Base-by-base conservation (phyloP, 2,329 filamentous ascomycete genomes). In the Aureobasidium sp. region DNA sequence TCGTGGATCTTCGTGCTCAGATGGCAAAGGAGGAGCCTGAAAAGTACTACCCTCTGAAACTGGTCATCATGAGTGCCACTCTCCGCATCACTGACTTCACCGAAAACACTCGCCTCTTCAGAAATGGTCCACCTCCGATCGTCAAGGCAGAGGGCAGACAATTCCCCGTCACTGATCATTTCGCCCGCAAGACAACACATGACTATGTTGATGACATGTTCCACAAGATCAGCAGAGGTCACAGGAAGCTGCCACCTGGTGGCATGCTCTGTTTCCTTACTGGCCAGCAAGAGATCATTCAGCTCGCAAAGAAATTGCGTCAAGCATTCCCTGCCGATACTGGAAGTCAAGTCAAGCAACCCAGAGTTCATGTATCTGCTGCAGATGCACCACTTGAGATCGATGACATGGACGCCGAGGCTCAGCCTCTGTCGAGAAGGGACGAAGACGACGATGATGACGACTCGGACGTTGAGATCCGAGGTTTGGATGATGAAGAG, bases 11-110 rank as follows among this genome's bases (percentile, higher is more conserved):
- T 60, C 84, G 94, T 63, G 83, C 87, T 59, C 84, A 90, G 42
- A 82, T 97, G 76, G 84, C 84, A 8, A 78, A 82, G 64, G 88
- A 94, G 72, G 84, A 94, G 64, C 77, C 86, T 0, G 82, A 83
- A 1, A 77, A 89, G 31, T 87, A 72, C 59, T 77, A 86, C 66
- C 91, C 92, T 0, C 76, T 99, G 58, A 99, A 97, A 75, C 81
- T 99, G 9, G 85, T 99, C 63, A 96, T 99, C 75, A 99, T 99
- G 95, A 97, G 93, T 63, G 94, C 94, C 47, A 99, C 94, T 2
- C 79, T 99, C 37, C 83, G 91, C 63, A 90, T 97, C 49, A 89
- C 91, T 14, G 93, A 97, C 70, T 89, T 99, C 68, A 91, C 90
- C 0, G 84, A 91, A 70, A 97, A 99, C 70, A 77, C 84, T 9